Conservation (phyloP, 108 stramenopile genomes). For the Cylindrotheca closterium region DNA sequence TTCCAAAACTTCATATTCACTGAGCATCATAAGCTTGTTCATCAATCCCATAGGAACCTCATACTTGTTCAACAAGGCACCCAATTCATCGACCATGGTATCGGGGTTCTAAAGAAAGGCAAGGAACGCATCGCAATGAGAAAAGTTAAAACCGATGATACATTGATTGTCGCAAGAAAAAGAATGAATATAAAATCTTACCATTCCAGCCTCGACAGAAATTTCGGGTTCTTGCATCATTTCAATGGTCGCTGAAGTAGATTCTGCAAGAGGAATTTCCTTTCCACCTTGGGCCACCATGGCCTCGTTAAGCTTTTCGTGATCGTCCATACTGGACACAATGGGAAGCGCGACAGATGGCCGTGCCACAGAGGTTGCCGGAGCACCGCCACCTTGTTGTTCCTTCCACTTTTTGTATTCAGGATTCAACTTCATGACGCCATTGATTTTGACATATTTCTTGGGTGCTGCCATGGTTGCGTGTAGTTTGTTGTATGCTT, state of each 20-base stretch:
- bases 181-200: background rate
- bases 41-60: conserved; percentile 53
- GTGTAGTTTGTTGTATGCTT: too few relatives aligned
- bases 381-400: conserved; percentile 17
- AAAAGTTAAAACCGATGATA: background rate
- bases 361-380: background rate
- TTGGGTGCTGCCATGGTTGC: conserved; percentile 33
- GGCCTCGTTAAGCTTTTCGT: conserved; percentile 25
- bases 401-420: conserved; percentile 47
- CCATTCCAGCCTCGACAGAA: conserved; percentile 35
- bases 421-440: conserved; percentile 52
- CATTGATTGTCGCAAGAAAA: background rate
- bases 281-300: conserved; percentile 2
- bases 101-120: conserved; percentile 13
- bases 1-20: conserved; percentile 38
- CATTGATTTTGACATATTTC: conserved; percentile 43
- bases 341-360: conserved; percentile 28
- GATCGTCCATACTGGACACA: conserved; percentile 39
- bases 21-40: conserved; percentile 45
- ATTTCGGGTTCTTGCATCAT: conserved; percentile 49
- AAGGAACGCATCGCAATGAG: background rate
- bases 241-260: conserved; percentile 41
- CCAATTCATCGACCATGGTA: conserved; percentile 43
- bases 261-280: conserved; percentile 31
- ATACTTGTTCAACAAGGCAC: conserved; percentile 40